Percentiles rank a stretch among this genome's conserved stretches.
Evolutionary conservation across 768 basidiomycete species (phyloP).

Genomic region (Lentinula edodes): DNA sequence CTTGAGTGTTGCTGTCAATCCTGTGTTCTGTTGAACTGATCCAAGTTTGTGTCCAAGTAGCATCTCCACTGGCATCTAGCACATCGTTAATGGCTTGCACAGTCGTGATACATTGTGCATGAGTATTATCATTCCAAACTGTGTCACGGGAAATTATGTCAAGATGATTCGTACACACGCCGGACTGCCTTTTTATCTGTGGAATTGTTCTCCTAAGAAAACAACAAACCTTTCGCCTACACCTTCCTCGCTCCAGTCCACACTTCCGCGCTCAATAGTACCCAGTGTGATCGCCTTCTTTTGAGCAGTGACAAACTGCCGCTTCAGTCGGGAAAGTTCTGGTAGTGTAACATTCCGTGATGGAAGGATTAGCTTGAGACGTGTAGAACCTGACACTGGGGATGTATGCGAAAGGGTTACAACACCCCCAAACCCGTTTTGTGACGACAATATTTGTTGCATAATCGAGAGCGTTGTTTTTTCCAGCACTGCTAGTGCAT

Average conservation of each 20-base stretch:
- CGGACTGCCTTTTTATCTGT: not conserved
- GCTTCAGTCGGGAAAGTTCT: slow-evolving; percentile 83
- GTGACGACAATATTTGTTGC: slow-evolving; percentile 62
- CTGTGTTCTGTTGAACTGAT: no score
- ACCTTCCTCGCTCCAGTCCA: slow-evolving; percentile 73
- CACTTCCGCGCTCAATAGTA: slow-evolving; percentile 66
- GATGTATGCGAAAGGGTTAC: slow-evolving; percentile 32
- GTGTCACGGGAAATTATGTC: no score
- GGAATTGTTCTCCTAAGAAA: slow-evolving; percentile 64
- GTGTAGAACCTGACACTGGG: slow-evolving; percentile 33
- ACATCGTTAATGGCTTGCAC: no score
- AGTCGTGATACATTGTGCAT: no score
- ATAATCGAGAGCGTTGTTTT: slow-evolving; percentile 67
- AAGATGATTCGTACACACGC: no score
- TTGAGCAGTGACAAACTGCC: slow-evolving; percentile 88
- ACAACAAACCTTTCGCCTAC: slow-evolving; percentile 64
- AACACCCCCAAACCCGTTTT: slow-evolving; percentile 44
- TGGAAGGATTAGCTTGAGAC: slow-evolving; percentile 54
- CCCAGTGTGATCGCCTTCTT: slow-evolving; percentile 86
- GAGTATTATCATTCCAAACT: no score
- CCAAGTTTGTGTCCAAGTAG: no score
- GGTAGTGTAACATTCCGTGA: slow-evolving; percentile 71
- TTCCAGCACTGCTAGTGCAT: slow-evolving; percentile 85
- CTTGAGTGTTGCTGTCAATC: no score
- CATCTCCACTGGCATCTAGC: no score